phyloP scores from a whole-genome alignment of 805 yeast genomes.

The Cyberlindnera nakhonratchasimensis region DNA sequence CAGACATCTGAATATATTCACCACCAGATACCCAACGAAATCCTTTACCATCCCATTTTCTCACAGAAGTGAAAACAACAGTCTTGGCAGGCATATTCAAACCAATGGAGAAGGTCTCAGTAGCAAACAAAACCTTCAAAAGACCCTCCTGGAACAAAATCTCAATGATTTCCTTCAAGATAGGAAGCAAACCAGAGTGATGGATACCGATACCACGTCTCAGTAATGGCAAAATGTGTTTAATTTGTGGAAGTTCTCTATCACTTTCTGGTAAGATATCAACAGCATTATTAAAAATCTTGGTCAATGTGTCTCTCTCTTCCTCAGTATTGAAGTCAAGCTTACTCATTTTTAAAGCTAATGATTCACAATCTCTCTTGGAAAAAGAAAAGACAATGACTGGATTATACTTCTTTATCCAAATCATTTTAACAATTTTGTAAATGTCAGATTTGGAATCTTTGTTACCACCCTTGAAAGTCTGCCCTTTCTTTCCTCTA shows the following conservation, averaged over 20 bases:
- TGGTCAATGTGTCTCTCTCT: conserved; percentile 86
- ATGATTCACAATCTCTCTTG: conserved; percentile 92
- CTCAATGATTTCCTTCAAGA: conserved; percentile 91
- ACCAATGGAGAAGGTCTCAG: conserved; percentile 98
- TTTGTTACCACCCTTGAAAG: conserved; percentile 82
- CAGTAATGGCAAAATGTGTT: conserved; percentile 81
- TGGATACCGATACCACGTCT: conserved; percentile 98
- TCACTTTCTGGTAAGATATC: conserved; percentile 85
- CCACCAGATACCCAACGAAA: conserved; percentile 99
- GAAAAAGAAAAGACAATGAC: conserved; percentile 98
- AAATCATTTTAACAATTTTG: conserved; percentile 96
- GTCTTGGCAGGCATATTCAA: conserved; percentile 99
- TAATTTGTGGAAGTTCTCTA: conserved; percentile 90
- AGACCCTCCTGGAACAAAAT: conserved; percentile 96
- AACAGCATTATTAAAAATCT: conserved; percentile 88
- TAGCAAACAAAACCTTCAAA: conserved; percentile 90
- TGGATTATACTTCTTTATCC: conserved; percentile 94
- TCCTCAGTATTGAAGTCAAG: conserved; percentile 91
- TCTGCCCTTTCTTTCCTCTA: conserved; percentile 73
- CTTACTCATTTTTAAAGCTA: conserved; percentile 94
- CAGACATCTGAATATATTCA: conserved; percentile 99
- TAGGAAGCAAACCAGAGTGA: conserved; percentile 94
- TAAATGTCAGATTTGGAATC: conserved; percentile 81
- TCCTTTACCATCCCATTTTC: conserved; percentile 97
- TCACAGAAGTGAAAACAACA: conserved; percentile 93